Base-by-base conservation (phyloP, 2,329 filamentous ascomycete species). In the Beauveria sp. region DNA sequence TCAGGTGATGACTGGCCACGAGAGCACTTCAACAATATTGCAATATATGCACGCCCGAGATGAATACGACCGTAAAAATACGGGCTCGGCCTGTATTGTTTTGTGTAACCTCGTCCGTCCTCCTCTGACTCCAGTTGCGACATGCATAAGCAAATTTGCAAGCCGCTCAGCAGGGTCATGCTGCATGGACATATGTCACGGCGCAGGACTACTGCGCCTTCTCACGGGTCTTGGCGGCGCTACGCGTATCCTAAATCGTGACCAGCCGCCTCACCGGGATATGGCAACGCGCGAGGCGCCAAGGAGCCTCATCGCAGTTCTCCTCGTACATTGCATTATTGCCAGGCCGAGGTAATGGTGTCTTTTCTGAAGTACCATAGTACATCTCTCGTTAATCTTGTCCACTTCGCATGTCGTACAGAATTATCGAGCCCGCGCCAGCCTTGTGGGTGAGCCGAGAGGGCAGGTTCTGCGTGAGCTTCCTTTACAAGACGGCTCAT, bases 11-110 rank as follows among this genome's bases (percentile, higher is more conserved):
- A 38, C 38, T n/a, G 16, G 16, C 34, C 50, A 16, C 22, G 24
- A 43, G 12, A 24, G 46, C 22, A 43, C 56, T 26, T 14, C 12
- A 20, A 43, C 38, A n/a, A n/a, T 47, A 58, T 50, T 51, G 56
- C 28, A 58, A 58, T 58, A 58, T 28, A 58, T 58, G 56, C 56
- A 57, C 24, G 20, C 46, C 46, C 24, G 5, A 43, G n/a, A 53
- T 53, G 49, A 53, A 53, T 53, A 60, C 47, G 57, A 53, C 57
- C 14, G 56, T 49, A 40, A 40, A 20, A 53, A 60, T 45, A 53
- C 49, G 57, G 57, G 57, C n/a, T 52, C 40, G 30, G 24, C 26
- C 55, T 24, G 18, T 34, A 26, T 34, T 16, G 18, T 14, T 26
- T 60, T 60, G 47, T 49, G 38, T 40, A 53, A 53, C 57, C 24